Base-by-base conservation (phyloP, 257 asterid genomes). In the Solanum arcanum region DNA sequence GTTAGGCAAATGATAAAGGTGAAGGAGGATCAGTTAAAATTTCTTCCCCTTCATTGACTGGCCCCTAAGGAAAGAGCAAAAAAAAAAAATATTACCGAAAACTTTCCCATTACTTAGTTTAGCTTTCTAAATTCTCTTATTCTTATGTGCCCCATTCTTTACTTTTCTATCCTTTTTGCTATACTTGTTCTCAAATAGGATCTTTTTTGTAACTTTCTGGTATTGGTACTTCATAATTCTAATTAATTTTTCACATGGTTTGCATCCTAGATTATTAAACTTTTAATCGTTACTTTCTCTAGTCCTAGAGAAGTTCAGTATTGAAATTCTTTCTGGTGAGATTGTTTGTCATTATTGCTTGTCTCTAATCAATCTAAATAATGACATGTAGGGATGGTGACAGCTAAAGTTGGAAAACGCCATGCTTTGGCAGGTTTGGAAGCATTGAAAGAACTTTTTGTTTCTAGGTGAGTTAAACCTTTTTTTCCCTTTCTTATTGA, bases 371-470 rank as follows among this genome's bases (percentile, higher is more conserved):
- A 27, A 77, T n/a, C 44, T 69, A 80, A 76, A 86, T 86, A 86
- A 72, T 91, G 88, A 86, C 85, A 23, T 91, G 94, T 95, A 96
- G 99, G 99, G 88, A 95, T 97, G 99, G 99, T 97, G 88, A 93
- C 96, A 75, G 92, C 99, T 23, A 97, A 96, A 92, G 93, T 97
- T 69, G 99, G 99, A 83, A 97, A 97, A 86, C 96, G 98, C 74
- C 99, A 97, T 91, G 95, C 99, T 23, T 92, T 97, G 91, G 87
- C 97, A 12, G 98, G 98, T 81, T 96, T 95, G 93, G 99, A 94
- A 89, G 96, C 96, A 41, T 89, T 97, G 89, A 95, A 95, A 91
- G 99, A 97, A 91, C 94, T 94, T 88, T 93, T 97, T 86, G 85
- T 94, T 37, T 88, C 92, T 35, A 97, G 93, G 99, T 95, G 83